These are phyloP conservation scores for Sporobolomyces phaffii DNA, from an alignment of 768 basidiomycete genomes.

Conservation along the genomic window DNA sequence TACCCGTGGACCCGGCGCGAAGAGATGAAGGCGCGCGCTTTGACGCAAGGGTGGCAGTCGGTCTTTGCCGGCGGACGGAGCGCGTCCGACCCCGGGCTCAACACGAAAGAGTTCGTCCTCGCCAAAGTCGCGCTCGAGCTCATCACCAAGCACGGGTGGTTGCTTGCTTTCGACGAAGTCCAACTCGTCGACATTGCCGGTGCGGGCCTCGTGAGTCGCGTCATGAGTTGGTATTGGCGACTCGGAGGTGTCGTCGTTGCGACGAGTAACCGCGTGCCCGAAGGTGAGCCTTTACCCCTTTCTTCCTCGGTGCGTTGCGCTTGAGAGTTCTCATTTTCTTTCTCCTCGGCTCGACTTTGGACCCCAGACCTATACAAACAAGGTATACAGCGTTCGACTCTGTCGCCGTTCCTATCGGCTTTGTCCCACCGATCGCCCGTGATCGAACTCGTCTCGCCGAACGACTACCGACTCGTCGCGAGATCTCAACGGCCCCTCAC, in stretches of 20 bases:
- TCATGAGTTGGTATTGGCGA: constrained; percentile 61
- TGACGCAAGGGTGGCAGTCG: constrained; percentile 45
- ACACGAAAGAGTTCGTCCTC: constrained; percentile 48
- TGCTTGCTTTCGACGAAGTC: constrained; percentile 58
- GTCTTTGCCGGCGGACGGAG: constrained; percentile 45
- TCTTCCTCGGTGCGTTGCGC: no score
- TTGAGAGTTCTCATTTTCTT: not conserved
- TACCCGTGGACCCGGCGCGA: constrained; percentile 42
- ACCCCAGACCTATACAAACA: constrained; percentile 57
- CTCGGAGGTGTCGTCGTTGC: constrained; percentile 56
- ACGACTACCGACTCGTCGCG: constrained; percentile 51
- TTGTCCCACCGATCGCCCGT: constrained; percentile 56
- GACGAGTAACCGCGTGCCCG: constrained; percentile 43
- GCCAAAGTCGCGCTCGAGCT: constrained; percentile 52
- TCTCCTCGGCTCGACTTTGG: constrained; percentile 14
- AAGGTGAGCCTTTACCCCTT: constrained; percentile 40
- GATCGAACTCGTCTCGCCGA: constrained; percentile 50
- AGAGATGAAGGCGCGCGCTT: constrained; percentile 44
- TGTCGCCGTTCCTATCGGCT: constrained; percentile 57
- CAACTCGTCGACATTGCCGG: constrained; percentile 61
- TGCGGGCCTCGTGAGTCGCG: constrained; percentile 53
- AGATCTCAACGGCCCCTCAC: constrained; percentile 13
- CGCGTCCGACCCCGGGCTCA: constrained; percentile 37
- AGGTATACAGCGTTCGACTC: constrained; percentile 56
- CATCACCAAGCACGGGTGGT: constrained; percentile 51